Base-by-base conservation (phyloP, 2,329 filamentous ascomycete genomes). In the Sarocladium kiliense region DNA sequence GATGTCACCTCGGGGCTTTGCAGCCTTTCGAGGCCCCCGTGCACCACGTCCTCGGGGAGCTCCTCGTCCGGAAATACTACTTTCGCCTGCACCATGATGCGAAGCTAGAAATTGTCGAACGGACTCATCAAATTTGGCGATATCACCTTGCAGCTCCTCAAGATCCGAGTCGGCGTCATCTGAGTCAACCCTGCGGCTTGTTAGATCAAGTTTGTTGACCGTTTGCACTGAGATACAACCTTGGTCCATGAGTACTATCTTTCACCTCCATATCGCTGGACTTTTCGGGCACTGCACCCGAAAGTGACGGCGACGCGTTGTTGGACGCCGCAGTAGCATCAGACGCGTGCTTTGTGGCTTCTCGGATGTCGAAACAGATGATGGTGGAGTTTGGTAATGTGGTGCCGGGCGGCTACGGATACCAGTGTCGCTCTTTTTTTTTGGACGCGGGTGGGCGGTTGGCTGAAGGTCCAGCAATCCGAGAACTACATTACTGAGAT, bases 1-100 rank as follows among this genome's bases (percentile, higher is more conserved):
- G 67, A 91, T 89, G 61, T 91, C 85, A 39, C 79, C 83, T 44
- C 85, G 82, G 16, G 85, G 86, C 65, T 89, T 86, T 9, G 82
- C 84, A 23, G 83, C 79, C 65, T 85, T 83, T 18, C 80, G 74
- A 25, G 79, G 79, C 6, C 79, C 79, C 14, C 74, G 68, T 45
- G 66, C 56, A 26, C 72, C 64, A 54, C 64, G 63, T 18, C 63
- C 65, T 25, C 65, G 64, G 21, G 55, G 39, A 5, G 57, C 60
- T 60, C 16, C 65, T 63, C 19, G 34, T 32, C 12, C 64, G 62
- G 18, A 26, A 30, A 3, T 60, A 57, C 18, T 57, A 56, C 3
- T 61, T 56, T 7, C 58, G 53, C 18, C 62, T 60, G 36, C 56
- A 53, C 65, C 69, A 19, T 64, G 65, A 50, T 75, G 74, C 2